Percentiles rank a stretch among this genome's conserved stretches.
These are phyloP conservation scores for Cutaneotrichosporon curvatum DNA, from an alignment of 1,284 basidiomycete genomes.

Conservation along the genomic window DNA sequence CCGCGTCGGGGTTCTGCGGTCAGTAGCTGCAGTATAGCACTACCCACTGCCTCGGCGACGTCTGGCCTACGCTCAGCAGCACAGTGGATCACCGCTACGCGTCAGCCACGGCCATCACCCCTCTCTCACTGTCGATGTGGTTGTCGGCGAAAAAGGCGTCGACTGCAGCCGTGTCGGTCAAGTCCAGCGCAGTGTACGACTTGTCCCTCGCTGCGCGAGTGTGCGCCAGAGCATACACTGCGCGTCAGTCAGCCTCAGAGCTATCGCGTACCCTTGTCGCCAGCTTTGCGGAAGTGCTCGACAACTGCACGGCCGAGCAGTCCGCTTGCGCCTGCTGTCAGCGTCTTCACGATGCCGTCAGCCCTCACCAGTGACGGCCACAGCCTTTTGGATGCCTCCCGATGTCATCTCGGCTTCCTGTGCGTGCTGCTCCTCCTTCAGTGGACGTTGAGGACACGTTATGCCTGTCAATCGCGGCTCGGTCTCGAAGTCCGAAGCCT, in stretches of 20 bases:
- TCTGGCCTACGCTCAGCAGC: constrained; percentile 50
- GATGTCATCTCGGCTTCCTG: neutral
- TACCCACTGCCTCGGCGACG: constrained; percentile 40
- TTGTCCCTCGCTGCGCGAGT: constrained; percentile 36
- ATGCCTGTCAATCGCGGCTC: neutral
- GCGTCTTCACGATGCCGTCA: neutral
- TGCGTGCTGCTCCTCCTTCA: neutral
- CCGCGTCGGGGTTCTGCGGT: constrained; percentile 46
- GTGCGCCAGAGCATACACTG: constrained; percentile 46
- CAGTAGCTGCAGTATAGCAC: neutral
- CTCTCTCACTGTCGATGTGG: constrained; percentile 37
- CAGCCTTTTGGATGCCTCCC: constrained; percentile 10
- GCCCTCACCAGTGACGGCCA: constrained; percentile 25
- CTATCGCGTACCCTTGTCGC: constrained; percentile 26
- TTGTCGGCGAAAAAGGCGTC: constrained; percentile 40
- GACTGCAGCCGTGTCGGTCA: constrained; percentile 45
- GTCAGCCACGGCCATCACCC: neutral
- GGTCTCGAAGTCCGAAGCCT: too few species aligned
- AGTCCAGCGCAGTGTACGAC: constrained; percentile 46
- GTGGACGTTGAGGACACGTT: neutral
- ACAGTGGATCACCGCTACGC: constrained; percentile 48
- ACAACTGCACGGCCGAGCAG: constrained; percentile 49
- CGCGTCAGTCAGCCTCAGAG: too few species aligned
- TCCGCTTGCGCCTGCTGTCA: constrained; percentile 47
- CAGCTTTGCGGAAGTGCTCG: constrained; percentile 25